Conservation (phyloP, 768 basidiomycete species). For the Lactifluus rugatus region DNA sequence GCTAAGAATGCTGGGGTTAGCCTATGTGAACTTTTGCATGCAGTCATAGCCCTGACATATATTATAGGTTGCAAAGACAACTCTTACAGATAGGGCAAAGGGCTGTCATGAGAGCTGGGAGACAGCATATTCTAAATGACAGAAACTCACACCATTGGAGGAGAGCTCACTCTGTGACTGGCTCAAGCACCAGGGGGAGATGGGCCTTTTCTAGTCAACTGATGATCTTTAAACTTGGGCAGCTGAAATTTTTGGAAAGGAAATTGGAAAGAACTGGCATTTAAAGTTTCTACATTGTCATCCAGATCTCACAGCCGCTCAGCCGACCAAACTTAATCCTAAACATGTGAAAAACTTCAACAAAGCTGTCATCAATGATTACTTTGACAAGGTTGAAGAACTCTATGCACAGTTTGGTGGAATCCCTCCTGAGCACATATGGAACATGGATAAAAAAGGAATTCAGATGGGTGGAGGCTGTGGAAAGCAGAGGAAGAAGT, state of each 20-base stretch:
- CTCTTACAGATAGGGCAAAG: too few relatives aligned
- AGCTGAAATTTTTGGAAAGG: neutral
- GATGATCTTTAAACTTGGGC: neutral
- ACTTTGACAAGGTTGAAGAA: neutral
- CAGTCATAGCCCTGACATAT: too few relatives aligned
- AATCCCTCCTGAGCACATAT: neutral
- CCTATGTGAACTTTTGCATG: too few relatives aligned
- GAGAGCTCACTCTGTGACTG: too few relatives aligned
- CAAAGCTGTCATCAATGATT: neutral
- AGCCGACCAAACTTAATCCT: neutral
- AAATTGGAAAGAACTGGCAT: neutral
- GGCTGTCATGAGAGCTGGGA: too few relatives aligned
- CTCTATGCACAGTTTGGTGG: neutral
- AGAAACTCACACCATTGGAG: too few relatives aligned
- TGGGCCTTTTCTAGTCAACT: too few relatives aligned
- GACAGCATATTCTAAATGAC: too few relatives aligned
- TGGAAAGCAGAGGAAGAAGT: neutral
- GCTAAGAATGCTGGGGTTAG: too few relatives aligned
- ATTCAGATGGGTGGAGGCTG: neutral
- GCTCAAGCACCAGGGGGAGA: too few relatives aligned
- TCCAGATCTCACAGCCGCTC: neutral
- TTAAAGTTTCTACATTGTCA: neutral
- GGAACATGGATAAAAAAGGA: neutral
- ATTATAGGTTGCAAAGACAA: too few relatives aligned
- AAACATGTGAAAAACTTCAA: neutral